Evolutionary conservation across 495 filamentous ascomycete species (phyloP).

Genomic region (Podospora pseudoanserina): DNA sequence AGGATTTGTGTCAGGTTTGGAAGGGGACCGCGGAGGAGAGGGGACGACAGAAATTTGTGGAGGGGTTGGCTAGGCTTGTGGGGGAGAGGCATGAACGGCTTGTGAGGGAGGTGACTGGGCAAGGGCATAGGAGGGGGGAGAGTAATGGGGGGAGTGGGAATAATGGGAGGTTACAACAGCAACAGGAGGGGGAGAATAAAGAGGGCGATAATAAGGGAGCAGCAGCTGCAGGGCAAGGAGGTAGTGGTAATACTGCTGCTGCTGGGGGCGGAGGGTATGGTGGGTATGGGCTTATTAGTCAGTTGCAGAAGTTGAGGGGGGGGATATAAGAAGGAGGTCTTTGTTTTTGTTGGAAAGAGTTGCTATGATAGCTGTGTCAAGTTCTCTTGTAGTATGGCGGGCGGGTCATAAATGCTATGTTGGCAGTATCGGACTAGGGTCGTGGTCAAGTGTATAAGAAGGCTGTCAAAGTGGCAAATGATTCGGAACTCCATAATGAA

Average conservation of each 20-base stretch:
- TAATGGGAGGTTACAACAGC: slow-evolving; percentile 4
- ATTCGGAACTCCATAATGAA: too few relatives aligned
- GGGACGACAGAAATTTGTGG: slow-evolving; percentile 75
- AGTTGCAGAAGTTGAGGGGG: slow-evolving; percentile 72
- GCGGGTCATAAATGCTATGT: too few relatives aligned
- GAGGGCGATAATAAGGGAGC: neutral
- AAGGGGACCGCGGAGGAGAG: slow-evolving; percentile 91
- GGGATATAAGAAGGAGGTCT: slow-evolving; percentile 48
- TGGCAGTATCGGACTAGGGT: too few relatives aligned
- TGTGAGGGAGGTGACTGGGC: slow-evolving; percentile 41
- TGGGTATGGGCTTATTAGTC: slow-evolving; percentile 75
- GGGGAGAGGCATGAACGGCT: slow-evolving; percentile 56
- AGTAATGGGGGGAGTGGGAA: neutral
- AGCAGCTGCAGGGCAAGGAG: neutral
- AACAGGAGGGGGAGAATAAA: slow-evolving; percentile 24
- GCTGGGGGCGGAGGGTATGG: slow-evolving; percentile 40
- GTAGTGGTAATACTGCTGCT: neutral
- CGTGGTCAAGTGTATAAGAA: too few relatives aligned
- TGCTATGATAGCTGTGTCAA: too few relatives aligned
- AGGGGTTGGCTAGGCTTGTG: slow-evolving; percentile 63
- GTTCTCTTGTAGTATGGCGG: too few relatives aligned
- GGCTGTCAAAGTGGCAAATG: too few relatives aligned
- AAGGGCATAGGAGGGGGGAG: neutral
- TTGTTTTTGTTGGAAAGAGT: too few relatives aligned
- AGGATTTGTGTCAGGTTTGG: slow-evolving; percentile 74